Percentiles rank a stretch among this genome's conserved stretches.
Conservation (phyloP, 306 rosid species). For the Lathyrus sativus region DNA sequence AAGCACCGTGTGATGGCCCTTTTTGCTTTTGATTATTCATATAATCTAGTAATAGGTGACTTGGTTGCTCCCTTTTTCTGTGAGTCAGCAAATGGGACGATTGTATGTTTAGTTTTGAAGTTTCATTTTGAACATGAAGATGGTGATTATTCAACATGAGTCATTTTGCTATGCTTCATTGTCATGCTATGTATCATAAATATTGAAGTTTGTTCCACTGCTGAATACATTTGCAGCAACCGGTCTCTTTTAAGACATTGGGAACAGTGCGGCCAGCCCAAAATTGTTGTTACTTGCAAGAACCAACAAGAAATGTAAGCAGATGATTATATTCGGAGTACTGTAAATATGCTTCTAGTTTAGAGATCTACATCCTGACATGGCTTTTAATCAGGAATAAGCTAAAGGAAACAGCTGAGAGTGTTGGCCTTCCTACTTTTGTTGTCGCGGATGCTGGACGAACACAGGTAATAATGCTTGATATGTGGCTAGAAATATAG, state of each 20-base stretch:
- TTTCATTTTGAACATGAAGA: slow-evolving; percentile 18
- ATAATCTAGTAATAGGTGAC: background rate
- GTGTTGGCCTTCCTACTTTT: slow-evolving; percentile 83
- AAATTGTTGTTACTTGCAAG: slow-evolving; percentile 85
- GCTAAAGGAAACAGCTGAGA: slow-evolving; percentile 76
- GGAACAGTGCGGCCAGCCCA: slow-evolving; percentile 89
- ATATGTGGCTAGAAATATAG: slow-evolving; percentile 25
- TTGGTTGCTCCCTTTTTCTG: background rate
- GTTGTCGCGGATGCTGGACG: slow-evolving; percentile 96
- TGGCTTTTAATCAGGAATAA: slow-evolving; percentile 66
- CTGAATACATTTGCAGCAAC: slow-evolving; percentile 48
- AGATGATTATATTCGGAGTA: slow-evolving; percentile 34
- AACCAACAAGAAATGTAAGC: slow-evolving; percentile 91
- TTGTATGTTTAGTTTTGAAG: background rate
- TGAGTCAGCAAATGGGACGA: background rate
- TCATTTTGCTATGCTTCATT: slow-evolving; percentile 17
- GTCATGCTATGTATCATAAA: background rate
- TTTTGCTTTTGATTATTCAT: background rate
- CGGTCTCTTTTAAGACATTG: slow-evolving; percentile 78
- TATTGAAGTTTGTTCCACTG: background rate
- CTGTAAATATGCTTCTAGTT: slow-evolving; percentile 31
- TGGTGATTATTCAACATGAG: slow-evolving; percentile 10
- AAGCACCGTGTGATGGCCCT: background rate
- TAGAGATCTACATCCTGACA: slow-evolving; percentile 14
- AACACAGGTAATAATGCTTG: slow-evolving; percentile 72